A percentile compares a stretch with the other conserved stretches of the same genome.
phyloP scores from a whole-genome alignment of 805 yeast genomes.

The Sugiyamaella floridensis region DNA sequence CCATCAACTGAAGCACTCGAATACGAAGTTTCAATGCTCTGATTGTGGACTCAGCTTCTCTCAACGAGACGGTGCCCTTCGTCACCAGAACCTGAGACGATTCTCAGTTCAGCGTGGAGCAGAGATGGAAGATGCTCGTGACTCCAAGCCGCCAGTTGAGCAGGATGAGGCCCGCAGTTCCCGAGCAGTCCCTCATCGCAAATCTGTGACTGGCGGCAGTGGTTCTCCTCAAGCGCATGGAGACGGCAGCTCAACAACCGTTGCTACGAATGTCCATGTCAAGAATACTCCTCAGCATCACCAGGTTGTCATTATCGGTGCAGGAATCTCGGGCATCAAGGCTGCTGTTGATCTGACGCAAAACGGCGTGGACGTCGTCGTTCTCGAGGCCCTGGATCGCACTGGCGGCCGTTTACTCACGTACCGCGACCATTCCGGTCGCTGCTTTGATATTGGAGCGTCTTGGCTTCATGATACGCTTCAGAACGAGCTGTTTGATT shows the following conservation, averaged over 20 bases:
- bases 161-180: background rate
- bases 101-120: background rate
- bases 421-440: conserved; percentile 52
- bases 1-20: background rate
- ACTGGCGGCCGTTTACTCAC: conserved; percentile 60
- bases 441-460: conserved; percentile 65
- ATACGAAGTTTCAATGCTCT: background rate
- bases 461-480: conserved; percentile 87
- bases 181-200: too few relatives aligned
- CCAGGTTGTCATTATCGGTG: conserved; percentile 54
- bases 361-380: conserved; percentile 42
- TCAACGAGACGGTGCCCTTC: background rate
- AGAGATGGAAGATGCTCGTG: too few relatives aligned
- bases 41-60: background rate
- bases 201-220: too few relatives aligned
- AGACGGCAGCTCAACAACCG: background rate
- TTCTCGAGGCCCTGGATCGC: conserved; percentile 62
- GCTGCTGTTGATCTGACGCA: conserved; percentile 52
- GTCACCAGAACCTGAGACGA: background rate
- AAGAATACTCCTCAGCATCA: background rate
- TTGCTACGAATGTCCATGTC: background rate
- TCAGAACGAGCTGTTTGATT: conserved; percentile 55
- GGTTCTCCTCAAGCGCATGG: too few relatives aligned
- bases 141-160: background rate
- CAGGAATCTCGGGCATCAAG: conserved; percentile 71